Percentiles rank a stretch among this genome's conserved stretches.
phyloP scores from a whole-genome alignment of 164 flowering plant genomes.

The Echeveria elegans region DNA sequence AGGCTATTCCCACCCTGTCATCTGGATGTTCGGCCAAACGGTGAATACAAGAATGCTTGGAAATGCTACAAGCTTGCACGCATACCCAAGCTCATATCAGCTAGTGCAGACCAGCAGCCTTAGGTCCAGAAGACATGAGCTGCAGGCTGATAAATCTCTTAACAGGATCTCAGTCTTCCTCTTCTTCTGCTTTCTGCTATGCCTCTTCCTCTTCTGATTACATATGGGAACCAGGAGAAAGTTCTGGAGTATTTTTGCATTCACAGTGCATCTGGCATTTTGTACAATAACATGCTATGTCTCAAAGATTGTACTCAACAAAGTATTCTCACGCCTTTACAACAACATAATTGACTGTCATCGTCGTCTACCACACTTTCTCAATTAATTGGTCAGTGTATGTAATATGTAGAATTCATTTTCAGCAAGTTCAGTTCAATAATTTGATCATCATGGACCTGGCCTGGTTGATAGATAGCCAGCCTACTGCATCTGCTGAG shows the following conservation, averaged over 20 bases:
- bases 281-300: no score
- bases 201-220: constrained; percentile 41
- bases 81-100: constrained; percentile 38
- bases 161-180: constrained; percentile 45
- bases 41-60: constrained; percentile 46
- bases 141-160: constrained; percentile 39
- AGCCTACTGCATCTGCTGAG: not conserved
- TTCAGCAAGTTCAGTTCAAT: not conserved
- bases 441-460: no score
- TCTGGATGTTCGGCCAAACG: constrained; percentile 46
- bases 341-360: no score
- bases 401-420: no score
- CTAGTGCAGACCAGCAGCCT: constrained; percentile 18
- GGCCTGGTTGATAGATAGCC: not conserved
- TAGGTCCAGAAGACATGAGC: constrained; percentile 48
- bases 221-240: no score
- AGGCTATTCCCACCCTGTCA: constrained; percentile 19
- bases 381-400: no score
- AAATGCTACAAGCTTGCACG: constrained; percentile 26
- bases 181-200: constrained; percentile 42
- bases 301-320: no score
- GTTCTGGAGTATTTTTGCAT: no score
- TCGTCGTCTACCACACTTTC: no score
- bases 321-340: no score
- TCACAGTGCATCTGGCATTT: no score